Conservation (phyloP, 2,329 filamentous ascomycete species). For the Alternaria brassicicola region DNA sequence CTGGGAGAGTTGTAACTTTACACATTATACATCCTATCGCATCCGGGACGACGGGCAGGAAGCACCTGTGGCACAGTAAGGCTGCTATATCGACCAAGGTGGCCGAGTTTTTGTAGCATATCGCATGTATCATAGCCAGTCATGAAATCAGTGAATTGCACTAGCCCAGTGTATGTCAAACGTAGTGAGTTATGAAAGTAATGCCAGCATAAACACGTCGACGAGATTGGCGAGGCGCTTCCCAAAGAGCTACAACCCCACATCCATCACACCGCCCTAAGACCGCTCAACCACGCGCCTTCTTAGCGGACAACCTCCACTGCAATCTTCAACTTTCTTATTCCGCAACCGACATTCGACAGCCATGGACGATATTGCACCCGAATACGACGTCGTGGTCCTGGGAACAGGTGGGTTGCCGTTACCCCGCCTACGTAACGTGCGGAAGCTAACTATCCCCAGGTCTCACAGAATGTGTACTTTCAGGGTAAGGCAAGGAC, state of each 20-base stretch:
- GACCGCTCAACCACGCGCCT: slow-evolving; percentile 23
- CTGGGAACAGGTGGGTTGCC: slow-evolving; percentile 84
- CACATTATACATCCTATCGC: background rate
- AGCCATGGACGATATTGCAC: slow-evolving; percentile 95
- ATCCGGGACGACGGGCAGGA: background rate
- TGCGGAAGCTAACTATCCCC: slow-evolving; percentile 37
- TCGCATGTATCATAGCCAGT: slow-evolving; percentile 7
- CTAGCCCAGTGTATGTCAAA: slow-evolving; percentile 12
- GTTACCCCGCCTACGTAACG: slow-evolving; percentile 46
- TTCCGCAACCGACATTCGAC: slow-evolving; percentile 14
- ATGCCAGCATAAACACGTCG: slow-evolving; percentile 14
- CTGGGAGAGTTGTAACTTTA: background rate
- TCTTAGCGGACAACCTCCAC: slow-evolving; percentile 29
- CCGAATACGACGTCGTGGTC: slow-evolving; percentile 98
- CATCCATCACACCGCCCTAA: slow-evolving; percentile 37
- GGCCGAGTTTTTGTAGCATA: slow-evolving; percentile 3
- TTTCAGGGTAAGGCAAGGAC: slow-evolving; percentile 75
- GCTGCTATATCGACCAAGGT: background rate
- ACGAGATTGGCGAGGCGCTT: slow-evolving; percentile 31
- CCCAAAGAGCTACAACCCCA: slow-evolving; percentile 37
- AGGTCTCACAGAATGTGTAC: slow-evolving; percentile 98
- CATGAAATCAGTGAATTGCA: slow-evolving; percentile 14
- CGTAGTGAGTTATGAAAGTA: slow-evolving; percentile 17
- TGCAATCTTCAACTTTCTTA: slow-evolving; percentile 26
- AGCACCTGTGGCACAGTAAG: background rate